Percentiles rank a stretch among this genome's conserved stretches.
These are phyloP conservation scores for Crassisporium funariophilum DNA, from an alignment of 768 basidiomycete species.

Conservation along the genomic window DNA sequence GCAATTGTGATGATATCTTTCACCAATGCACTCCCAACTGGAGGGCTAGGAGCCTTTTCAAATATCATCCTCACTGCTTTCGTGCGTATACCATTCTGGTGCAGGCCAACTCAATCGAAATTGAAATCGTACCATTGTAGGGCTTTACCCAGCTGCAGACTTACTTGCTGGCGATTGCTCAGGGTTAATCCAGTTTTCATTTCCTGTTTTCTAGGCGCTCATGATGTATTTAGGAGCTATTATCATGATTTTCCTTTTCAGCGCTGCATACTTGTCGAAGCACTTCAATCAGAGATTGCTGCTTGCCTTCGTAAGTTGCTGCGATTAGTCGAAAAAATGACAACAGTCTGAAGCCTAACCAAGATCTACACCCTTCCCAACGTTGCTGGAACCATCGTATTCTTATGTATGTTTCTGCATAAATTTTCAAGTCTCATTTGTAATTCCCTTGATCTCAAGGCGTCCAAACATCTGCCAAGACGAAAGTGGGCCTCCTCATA, in stretches of 20 bases:
- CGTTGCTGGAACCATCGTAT: conserved; percentile 51
- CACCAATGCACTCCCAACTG: conserved; percentile 48
- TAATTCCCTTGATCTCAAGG: conserved; percentile 15
- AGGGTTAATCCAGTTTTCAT: conserved; percentile 23
- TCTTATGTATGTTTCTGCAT: conserved; percentile 32
- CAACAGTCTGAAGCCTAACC: not conserved
- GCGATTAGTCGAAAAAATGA: not conserved
- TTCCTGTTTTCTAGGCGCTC: conserved; percentile 8
- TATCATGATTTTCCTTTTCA: conserved; percentile 48
- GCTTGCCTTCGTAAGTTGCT: conserved; percentile 39
- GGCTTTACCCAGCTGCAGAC: conserved; percentile 52
- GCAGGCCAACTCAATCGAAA: too few species aligned
- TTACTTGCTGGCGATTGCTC: conserved; percentile 52
- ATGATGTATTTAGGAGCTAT: conserved; percentile 27
- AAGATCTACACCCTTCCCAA: conserved; percentile 49
- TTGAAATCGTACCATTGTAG: conserved; percentile 20
- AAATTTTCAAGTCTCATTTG: not conserved
- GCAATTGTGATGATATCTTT: conserved; percentile 47
- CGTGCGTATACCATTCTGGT: conserved; percentile 29
- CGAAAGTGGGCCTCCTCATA: conserved; percentile 48
- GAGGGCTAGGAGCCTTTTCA: conserved; percentile 52
- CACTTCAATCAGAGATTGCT: conserved; percentile 46
- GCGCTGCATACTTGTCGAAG: conserved; percentile 43
- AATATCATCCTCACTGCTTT: conserved; percentile 53
- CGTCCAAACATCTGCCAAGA: conserved; percentile 39